Percentiles rank a stretch among this genome's conserved stretches.
Conservation (phyloP, 1,284 basidiomycete genomes). For the Acaromyces ingoldii region DNA sequence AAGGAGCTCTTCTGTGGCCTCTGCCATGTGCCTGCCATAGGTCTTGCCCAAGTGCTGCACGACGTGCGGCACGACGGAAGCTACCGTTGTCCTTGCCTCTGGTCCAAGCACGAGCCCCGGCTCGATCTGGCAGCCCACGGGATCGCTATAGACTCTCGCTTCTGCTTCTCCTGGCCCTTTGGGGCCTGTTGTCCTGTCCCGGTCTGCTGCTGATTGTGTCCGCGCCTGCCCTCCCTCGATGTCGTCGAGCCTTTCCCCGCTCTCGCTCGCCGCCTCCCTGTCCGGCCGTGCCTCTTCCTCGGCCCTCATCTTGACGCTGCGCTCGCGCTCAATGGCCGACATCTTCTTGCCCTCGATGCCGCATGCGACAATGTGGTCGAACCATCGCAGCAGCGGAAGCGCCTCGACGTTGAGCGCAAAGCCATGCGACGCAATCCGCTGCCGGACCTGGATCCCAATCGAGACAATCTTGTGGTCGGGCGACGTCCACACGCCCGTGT, state of each 20-base stretch:
- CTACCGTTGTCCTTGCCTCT: slow-evolving; percentile 15
- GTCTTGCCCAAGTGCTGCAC: slow-evolving; percentile 36
- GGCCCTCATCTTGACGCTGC: slow-evolving; percentile 53
- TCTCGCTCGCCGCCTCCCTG: background rate
- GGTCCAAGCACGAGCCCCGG: slow-evolving; percentile 1
- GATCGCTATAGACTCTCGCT: background rate
- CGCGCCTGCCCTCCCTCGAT: too few relatives aligned
- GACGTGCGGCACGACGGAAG: slow-evolving; percentile 23
- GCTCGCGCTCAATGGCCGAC: slow-evolving; percentile 51
- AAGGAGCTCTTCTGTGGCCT: slow-evolving; percentile 1
- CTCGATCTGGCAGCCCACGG: too few relatives aligned
- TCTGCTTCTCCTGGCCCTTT: background rate
- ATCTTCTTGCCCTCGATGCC: slow-evolving; percentile 81
- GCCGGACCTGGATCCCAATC: slow-evolving; percentile 92
- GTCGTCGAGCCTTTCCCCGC: background rate
- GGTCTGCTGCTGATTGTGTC: background rate
- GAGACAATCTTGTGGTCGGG: slow-evolving; percentile 72
- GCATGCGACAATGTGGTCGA: slow-evolving; percentile 82
- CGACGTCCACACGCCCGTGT: slow-evolving; percentile 48
- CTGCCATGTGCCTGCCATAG: slow-evolving; percentile 41
- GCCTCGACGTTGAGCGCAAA: slow-evolving; percentile 86
- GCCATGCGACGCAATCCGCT: slow-evolving; percentile 88
- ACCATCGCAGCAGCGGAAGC: slow-evolving; percentile 71
- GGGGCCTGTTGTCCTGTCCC: background rate
- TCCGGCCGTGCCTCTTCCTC: slow-evolving; percentile 8